Percentiles rank a stretch among this genome's conserved stretches.
These are phyloP conservation scores for Aspergillus sojae DNA, from an alignment of 2,329 filamentous ascomycete genomes.

Conservation along the genomic window DNA sequence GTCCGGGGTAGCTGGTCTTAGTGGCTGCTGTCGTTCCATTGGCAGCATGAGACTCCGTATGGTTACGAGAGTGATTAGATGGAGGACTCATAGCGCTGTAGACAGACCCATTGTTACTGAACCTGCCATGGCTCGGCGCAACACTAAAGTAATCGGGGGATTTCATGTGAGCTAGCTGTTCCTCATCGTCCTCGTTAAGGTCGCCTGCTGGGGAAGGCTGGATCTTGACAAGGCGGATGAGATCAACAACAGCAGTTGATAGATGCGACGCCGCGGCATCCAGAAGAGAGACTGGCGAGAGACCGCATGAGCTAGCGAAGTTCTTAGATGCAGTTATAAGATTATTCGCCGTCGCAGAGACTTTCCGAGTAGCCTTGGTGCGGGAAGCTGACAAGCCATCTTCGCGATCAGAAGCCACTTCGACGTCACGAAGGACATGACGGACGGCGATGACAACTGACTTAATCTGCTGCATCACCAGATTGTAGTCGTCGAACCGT, in stretches of 20 bases:
- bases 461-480: constrained; percentile 84
- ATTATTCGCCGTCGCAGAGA: constrained; percentile 93
- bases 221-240: constrained; percentile 83
- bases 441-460: constrained; percentile 79
- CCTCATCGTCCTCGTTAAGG: constrained; percentile 75
- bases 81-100: constrained; percentile 76
- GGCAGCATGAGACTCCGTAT: constrained; percentile 32
- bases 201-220: constrained; percentile 73
- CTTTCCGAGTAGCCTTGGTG: constrained; percentile 73
- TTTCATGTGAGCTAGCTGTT: constrained; percentile 63
- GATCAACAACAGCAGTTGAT: constrained; percentile 80
- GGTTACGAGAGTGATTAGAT: constrained; percentile 40
- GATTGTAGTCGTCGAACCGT: constrained; percentile 70
- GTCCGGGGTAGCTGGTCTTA: constrained; percentile 46
- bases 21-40: constrained; percentile 34
- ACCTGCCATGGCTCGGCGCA: constrained; percentile 50
- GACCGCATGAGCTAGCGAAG: constrained; percentile 76
- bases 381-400: constrained; percentile 62
- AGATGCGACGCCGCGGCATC: constrained; percentile 93
- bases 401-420: constrained; percentile 58
- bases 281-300: constrained; percentile 89
- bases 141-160: constrained; percentile 69
- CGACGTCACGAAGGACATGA: constrained; percentile 79
- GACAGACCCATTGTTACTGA: constrained; percentile 70
- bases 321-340: constrained; percentile 94